phyloP scores from a whole-genome alignment of 441 rosid species.

The Aquilaria agallochum region DNA sequence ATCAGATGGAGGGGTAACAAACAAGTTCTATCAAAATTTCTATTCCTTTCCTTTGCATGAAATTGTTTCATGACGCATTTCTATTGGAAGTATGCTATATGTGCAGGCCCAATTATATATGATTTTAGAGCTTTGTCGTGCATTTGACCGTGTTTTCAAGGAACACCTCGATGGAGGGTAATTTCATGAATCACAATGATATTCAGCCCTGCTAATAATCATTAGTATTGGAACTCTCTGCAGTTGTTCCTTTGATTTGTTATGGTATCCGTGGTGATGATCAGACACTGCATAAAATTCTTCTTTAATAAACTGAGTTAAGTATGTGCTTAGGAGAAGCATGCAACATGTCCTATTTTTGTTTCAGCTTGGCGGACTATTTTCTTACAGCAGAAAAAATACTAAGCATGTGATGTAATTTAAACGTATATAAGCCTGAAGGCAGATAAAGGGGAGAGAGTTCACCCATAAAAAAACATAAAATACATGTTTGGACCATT shows the following conservation, averaged over 20 bases:
- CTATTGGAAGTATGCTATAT: slow-evolving; percentile 12
- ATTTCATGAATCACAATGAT: slow-evolving; percentile 12
- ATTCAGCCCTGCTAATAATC: slow-evolving; percentile 10
- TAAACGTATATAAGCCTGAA: no score
- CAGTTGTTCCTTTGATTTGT: slow-evolving; percentile 1
- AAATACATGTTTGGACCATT: no score
- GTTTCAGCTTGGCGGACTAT: no score
- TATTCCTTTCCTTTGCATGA: slow-evolving; percentile 15
- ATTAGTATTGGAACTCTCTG: slow-evolving; percentile 10
- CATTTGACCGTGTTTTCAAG: slow-evolving; percentile 97
- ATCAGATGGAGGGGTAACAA: slow-evolving; percentile 92
- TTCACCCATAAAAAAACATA: no score
- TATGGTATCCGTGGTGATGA: slow-evolving; percentile 4
- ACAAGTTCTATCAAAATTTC: slow-evolving; percentile 10
- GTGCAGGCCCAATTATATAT: slow-evolving; percentile 92
- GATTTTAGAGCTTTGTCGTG: slow-evolving; percentile 91
- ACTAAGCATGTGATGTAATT: no score
- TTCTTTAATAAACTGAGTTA: not conserved
- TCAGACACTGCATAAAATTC: not conserved
- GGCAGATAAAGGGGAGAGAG: no score
- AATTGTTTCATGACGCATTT: slow-evolving; percentile 8
- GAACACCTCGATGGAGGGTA: slow-evolving; percentile 99
- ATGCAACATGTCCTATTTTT: no score
- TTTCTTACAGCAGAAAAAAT: no score
- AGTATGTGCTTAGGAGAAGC: not conserved